Evolutionary conservation across 257 asterid species (phyloP), one percentile per base, ranked within the genome.

Genomic region (Paulownia fortunei): DNA sequence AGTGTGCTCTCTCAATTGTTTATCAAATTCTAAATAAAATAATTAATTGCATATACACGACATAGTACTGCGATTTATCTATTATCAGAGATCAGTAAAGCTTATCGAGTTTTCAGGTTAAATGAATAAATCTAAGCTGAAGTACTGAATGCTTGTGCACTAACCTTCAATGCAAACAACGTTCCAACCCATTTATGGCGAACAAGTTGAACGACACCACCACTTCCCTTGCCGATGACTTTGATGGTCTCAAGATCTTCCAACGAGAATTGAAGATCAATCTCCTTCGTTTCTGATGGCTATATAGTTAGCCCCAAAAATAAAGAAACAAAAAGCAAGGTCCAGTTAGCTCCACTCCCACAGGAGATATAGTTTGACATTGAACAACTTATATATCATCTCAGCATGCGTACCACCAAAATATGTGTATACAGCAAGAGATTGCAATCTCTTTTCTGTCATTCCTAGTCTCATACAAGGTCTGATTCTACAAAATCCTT

Each of bases 151-250:
- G 55, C 69, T 65, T 83, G 76, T 34, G 51, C 41, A 78, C 90
- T 72, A 69, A 95, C 99, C 98, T 95, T 95, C 85, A 95, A 83
- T 74, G 99, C 98, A 76, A 91, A 95, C 74, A 95, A 77, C 30
- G 89, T 91, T 74, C 99, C 99, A 64, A 86, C 91, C 99, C 99
- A 95, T 85, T 95, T 91, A 83, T 95, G 98, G 37, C 94, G 97
- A 77, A 91, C 98, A 87, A 95, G 99, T 75, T 95, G 99, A 83
- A 95, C 99, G 41, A 93, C 92, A 36, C 98, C 99, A 26, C 98
- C 98, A 79, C 99, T 93, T 84, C 99, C 98, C 83, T 95, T 95
- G 80, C 99, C 99, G 58, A 95, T 93, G 76, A 95, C 99, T 89
- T 91, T 93, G 84, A 93, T 84, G 62, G 98, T 93, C 90, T 93